Conservation (phyloP, 1,284 basidiomycete genomes). For the Ustanciosporium gigantosporum region DNA sequence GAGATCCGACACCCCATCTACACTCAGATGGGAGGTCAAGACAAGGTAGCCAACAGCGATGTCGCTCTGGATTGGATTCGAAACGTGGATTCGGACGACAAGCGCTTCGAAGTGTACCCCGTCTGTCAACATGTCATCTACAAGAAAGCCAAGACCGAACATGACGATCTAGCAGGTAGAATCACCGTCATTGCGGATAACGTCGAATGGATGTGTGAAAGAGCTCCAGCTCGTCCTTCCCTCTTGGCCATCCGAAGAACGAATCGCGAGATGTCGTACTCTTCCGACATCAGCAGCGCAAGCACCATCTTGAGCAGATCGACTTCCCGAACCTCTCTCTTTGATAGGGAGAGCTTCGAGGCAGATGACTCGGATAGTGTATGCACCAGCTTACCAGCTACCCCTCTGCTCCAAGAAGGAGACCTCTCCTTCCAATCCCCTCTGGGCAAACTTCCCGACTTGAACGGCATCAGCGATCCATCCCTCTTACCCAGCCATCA, state of each 20-base stretch:
- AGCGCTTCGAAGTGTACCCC: slow-evolving; percentile 50
- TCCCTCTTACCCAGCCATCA: too few species aligned
- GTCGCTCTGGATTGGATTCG: slow-evolving; percentile 37
- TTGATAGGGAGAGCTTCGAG: slow-evolving; percentile 6
- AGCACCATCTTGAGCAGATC: slow-evolving; percentile 17
- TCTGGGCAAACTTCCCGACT: neutral
- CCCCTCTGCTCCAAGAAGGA: neutral
- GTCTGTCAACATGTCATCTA: slow-evolving; percentile 59
- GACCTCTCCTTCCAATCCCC: neutral
- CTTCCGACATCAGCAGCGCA: slow-evolving; percentile 22
- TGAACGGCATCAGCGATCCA: neutral
- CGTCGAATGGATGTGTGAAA: slow-evolving; percentile 54
- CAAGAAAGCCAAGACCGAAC: slow-evolving; percentile 57
- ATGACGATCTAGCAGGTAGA: slow-evolving; percentile 53
- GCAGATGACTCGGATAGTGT: slow-evolving; percentile 7
- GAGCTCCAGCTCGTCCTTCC: slow-evolving; percentile 38
- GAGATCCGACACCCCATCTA: slow-evolving; percentile 48
- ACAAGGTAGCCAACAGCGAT: slow-evolving; percentile 42
- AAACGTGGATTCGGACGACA: slow-evolving; percentile 29
- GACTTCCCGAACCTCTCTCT: slow-evolving; percentile 13
- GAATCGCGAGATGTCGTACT: slow-evolving; percentile 11
- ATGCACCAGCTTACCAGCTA: slow-evolving; percentile 11
- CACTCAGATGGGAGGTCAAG: slow-evolving; percentile 53
- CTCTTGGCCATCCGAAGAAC: too few species aligned
- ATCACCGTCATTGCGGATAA: slow-evolving; percentile 56